Conservation (phyloP, 495 filamentous ascomycete genomes). For the Filosporella fistucella region DNA sequence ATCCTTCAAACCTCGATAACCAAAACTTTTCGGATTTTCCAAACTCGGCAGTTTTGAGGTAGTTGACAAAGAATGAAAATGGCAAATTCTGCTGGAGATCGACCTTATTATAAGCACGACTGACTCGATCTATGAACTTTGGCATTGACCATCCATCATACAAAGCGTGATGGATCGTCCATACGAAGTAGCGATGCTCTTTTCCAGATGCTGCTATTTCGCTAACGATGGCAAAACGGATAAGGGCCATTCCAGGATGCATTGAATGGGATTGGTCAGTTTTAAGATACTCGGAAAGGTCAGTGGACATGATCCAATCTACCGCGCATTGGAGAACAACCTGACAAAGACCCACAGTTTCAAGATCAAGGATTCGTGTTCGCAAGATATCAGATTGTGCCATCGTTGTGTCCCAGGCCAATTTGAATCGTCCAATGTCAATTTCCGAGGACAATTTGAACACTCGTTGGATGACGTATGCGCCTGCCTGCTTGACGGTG, state of each 20-base stretch:
- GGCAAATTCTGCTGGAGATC: neutral
- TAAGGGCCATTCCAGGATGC: too few species aligned
- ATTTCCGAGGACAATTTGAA: neutral
- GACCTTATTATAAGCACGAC: neutral
- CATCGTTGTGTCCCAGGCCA: constrained; percentile 2
- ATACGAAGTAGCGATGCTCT: constrained; percentile 1
- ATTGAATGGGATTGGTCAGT: too few species aligned
- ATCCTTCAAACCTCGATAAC: neutral
- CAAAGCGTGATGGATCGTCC: constrained; percentile 4
- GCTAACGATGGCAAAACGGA: too few species aligned
- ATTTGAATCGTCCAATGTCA: neutral
- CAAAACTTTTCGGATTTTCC: neutral
- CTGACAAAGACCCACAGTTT: too few species aligned
- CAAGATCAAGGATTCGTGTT: too few species aligned
- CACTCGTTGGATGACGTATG: constrained; percentile 47
- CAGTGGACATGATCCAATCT: too few species aligned
- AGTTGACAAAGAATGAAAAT: neutral
- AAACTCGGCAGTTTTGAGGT: neutral
- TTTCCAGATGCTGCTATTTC: too few species aligned
- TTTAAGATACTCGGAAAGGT: too few species aligned
- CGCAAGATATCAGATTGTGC: neutral
- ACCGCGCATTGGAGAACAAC: too few species aligned
- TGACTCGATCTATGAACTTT: neutral
- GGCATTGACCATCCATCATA: constrained; percentile 9
- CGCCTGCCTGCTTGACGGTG: constrained; percentile 48